Percentiles rank a stretch among this genome's conserved stretches.
These are phyloP conservation scores for Bertia moriformis DNA, from an alignment of 2,329 filamentous ascomycete species.

Conservation along the genomic window DNA sequence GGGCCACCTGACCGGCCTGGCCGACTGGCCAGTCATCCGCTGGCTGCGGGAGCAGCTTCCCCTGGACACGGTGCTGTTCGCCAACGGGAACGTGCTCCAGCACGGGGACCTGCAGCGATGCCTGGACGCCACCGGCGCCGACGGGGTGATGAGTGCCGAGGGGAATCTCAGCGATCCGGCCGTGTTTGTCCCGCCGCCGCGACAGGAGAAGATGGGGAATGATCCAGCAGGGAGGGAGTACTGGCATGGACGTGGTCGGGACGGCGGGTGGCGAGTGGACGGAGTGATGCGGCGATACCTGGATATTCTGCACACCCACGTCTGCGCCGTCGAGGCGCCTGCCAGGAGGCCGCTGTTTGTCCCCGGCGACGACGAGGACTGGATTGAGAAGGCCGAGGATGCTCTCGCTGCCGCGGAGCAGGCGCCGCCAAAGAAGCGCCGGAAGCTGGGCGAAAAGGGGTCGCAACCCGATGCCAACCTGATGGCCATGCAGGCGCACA, in stretches of 20 bases:
- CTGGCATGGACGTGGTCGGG: constrained; percentile 67
- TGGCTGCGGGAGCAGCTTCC: constrained; percentile 74
- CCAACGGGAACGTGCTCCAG: constrained; percentile 86
- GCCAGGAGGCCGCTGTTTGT: constrained; percentile 57
- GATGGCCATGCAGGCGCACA: constrained; percentile 59
- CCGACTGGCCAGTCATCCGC: constrained; percentile 77
- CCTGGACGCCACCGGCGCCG: constrained; percentile 69
- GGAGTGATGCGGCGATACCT: constrained; percentile 77
- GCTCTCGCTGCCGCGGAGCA: constrained; percentile 21
- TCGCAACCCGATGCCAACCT: constrained; percentile 1
- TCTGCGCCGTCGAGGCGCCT: constrained; percentile 49
- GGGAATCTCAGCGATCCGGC: constrained; percentile 84
- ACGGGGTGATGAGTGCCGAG: constrained; percentile 95
- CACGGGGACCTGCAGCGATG: constrained; percentile 65
- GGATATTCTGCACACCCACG: constrained; percentile 74
- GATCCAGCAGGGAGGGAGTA: constrained; percentile 65
- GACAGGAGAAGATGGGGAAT: not conserved
- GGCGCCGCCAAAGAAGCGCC: constrained; percentile 32
- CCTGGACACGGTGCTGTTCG: constrained; percentile 80
- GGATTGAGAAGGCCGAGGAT: constrained; percentile 24
- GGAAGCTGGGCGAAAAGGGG: constrained; percentile 15
- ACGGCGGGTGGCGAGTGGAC: constrained; percentile 77
- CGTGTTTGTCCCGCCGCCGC: constrained; percentile 61
- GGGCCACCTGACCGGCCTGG: constrained; percentile 82
- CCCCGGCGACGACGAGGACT: constrained; percentile 35